A percentile compares a stretch with the other conserved stretches of the same genome.
Conservation (phyloP, 2,329 filamentous ascomycete genomes). For the Stachybotrys chartarum region DNA sequence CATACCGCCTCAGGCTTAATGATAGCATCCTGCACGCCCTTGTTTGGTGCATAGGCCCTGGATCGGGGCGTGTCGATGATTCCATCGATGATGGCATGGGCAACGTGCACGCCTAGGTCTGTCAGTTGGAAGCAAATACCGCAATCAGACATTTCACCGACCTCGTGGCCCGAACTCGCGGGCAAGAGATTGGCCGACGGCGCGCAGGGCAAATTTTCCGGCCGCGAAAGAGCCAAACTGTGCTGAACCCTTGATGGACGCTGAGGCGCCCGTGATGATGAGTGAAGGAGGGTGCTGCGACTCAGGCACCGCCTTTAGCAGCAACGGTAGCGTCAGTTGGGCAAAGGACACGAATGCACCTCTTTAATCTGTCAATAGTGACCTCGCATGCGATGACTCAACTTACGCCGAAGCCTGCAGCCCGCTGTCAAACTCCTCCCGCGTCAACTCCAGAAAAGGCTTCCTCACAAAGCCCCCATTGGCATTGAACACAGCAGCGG, state of each 20-base stretch:
- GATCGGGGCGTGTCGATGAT: conserved; percentile 74
- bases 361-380: conserved; percentile 22
- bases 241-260: conserved; percentile 66
- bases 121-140: background rate
- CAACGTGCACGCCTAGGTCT: conserved; percentile 59
- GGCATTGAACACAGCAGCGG: conserved; percentile 67
- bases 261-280: conserved; percentile 83
- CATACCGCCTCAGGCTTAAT: conserved; percentile 68
- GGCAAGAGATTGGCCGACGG: conserved; percentile 66
- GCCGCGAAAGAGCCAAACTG: conserved; percentile 65
- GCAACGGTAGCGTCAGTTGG: conserved; percentile 60
- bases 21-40: conserved; percentile 49
- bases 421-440: conserved; percentile 40
- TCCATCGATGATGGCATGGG: conserved; percentile 77
- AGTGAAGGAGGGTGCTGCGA: conserved; percentile 63
- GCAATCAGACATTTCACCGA: background rate
- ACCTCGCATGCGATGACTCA: background rate
- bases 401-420: conserved; percentile 43
- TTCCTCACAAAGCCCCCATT: conserved; percentile 42
- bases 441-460: conserved; percentile 50
- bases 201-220: conserved; percentile 73
- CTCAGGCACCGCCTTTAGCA: conserved; percentile 53
- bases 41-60: conserved; percentile 41
- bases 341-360: conserved; percentile 72
- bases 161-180: conserved; percentile 76